Evolutionary conservation across 768 basidiomycete genomes (phyloP).

Genomic region (Auricularia cornea): DNA sequence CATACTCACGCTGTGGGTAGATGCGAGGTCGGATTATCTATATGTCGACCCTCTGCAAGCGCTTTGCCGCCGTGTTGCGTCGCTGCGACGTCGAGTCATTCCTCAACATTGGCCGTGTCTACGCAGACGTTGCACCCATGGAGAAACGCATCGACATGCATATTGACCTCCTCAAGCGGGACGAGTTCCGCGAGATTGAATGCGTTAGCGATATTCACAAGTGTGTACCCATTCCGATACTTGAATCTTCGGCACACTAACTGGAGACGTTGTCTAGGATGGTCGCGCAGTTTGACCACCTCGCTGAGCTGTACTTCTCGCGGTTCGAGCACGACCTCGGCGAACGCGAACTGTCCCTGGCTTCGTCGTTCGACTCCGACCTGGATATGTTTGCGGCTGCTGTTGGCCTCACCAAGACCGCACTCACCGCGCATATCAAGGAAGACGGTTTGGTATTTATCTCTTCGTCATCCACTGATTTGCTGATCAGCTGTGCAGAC

Average conservation of each 20-base stretch:
- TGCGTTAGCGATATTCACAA: conserved; percentile 85
- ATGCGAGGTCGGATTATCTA: conserved; percentile 78
- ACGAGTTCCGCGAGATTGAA: conserved; percentile 91
- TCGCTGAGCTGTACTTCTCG: conserved; percentile 79
- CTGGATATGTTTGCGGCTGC: conserved; percentile 91
- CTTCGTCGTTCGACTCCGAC: conserved; percentile 78
- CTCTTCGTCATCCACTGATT: background rate
- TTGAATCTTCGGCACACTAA: background rate
- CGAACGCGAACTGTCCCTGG: conserved; percentile 81
- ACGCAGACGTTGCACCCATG: conserved; percentile 74
- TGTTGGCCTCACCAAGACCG: conserved; percentile 82
- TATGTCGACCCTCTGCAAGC: conserved; percentile 76
- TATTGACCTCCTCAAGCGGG: conserved; percentile 70
- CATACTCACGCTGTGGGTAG: conserved; percentile 31
- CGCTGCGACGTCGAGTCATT: conserved; percentile 80
- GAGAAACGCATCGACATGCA: conserved; percentile 93
- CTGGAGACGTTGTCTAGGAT: conserved; percentile 43
- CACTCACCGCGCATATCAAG: conserved; percentile 57
- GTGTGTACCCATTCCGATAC: conserved; percentile 35
- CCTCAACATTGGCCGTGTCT: conserved; percentile 75
- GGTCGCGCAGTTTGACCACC: conserved; percentile 87
- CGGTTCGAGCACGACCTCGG: conserved; percentile 80
- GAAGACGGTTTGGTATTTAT: conserved; percentile 56
- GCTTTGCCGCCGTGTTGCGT: conserved; percentile 78
- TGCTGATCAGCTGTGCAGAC: conserved; percentile 37